Percentiles rank a stretch among this genome's conserved stretches.
Evolutionary conservation across 495 filamentous ascomycete species (phyloP).

Genomic region (Penicillium desertorum): DNA sequence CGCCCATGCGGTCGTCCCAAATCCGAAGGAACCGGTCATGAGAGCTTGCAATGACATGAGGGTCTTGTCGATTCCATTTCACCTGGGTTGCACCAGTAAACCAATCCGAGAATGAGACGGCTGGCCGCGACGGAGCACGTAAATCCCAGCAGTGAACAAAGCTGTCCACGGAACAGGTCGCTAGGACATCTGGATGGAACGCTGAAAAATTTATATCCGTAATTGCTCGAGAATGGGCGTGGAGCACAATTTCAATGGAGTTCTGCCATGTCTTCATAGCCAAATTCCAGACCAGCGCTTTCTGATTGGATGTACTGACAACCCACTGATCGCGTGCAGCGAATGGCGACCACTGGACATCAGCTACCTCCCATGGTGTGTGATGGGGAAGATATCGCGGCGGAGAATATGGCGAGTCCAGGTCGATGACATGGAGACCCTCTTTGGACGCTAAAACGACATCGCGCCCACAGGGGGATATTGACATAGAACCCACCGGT

Average conservation of each 20-base stretch:
- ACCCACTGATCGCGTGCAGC: constrained; percentile 89
- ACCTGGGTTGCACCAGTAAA: constrained; percentile 94
- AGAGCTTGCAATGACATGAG: constrained; percentile 81
- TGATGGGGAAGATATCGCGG: constrained; percentile 84
- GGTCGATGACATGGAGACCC: constrained; percentile 88
- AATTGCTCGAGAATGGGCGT: constrained; percentile 86
- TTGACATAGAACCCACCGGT: constrained; percentile 72
- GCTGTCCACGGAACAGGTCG: constrained; percentile 90
- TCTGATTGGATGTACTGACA: constrained; percentile 89
- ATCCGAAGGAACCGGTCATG: constrained; percentile 85
- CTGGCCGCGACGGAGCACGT: constrained; percentile 69
- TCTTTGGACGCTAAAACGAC: constrained; percentile 84
- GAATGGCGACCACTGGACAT: constrained; percentile 97
- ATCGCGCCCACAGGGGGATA: constrained; percentile 90
- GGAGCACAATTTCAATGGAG: constrained; percentile 86
- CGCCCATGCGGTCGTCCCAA: constrained; percentile 86
- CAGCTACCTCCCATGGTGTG: constrained; percentile 93
- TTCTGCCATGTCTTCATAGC: constrained; percentile 68
- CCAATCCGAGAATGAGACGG: constrained; percentile 87
- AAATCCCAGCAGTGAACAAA: constrained; percentile 95
- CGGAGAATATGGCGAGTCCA: constrained; percentile 87
- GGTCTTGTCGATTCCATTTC: constrained; percentile 88
- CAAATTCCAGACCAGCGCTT: constrained; percentile 93
- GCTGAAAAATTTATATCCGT: constrained; percentile 97
- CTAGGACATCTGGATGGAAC: constrained; percentile 82